Evolutionary conservation across 176 grass and related monocot genomes (phyloP).

Genomic region (Triticum urartu): DNA sequence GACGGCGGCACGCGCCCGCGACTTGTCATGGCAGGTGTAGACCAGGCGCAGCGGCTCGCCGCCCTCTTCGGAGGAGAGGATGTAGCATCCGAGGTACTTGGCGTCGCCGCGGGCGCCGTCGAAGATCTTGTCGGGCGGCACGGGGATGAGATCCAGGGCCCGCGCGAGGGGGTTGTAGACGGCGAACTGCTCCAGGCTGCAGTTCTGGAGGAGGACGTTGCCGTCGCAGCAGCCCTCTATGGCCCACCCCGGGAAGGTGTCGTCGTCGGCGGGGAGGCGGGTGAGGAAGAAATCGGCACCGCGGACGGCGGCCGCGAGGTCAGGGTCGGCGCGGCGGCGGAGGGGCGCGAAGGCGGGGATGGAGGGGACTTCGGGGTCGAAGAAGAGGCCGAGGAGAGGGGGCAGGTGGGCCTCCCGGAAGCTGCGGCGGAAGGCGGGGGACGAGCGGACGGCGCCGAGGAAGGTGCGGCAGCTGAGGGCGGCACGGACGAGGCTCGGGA

Average conservation of each 20-base stretch:
- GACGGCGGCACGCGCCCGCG: neutral
- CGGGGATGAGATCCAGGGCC: neutral
- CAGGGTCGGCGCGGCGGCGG: neutral
- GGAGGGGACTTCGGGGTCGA: neutral
- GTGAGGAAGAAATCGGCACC: constrained; percentile 12
- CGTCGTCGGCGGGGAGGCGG: neutral
- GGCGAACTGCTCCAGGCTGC: neutral
- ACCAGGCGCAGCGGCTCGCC: neutral
- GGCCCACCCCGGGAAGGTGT: neutral
- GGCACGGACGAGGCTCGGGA: neutral
- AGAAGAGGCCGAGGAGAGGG: constrained; percentile 2
- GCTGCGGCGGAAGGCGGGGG: neutral
- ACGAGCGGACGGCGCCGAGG: neutral
- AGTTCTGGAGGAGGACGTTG: neutral
- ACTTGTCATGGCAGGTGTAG: neutral
- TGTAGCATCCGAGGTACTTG: neutral
- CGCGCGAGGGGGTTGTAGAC: neutral
- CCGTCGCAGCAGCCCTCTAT: neutral
- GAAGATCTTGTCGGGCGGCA: neutral
- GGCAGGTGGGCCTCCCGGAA: neutral
- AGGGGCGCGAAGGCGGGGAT: neutral
- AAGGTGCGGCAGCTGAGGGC: constrained; percentile 8
- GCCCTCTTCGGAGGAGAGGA: neutral
- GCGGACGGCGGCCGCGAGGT: constrained; percentile 4
- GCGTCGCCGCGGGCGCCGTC: neutral